phyloP scores from a whole-genome alignment of 139 green algal genomes.

The Tetradesmus lagerheimii region DNA sequence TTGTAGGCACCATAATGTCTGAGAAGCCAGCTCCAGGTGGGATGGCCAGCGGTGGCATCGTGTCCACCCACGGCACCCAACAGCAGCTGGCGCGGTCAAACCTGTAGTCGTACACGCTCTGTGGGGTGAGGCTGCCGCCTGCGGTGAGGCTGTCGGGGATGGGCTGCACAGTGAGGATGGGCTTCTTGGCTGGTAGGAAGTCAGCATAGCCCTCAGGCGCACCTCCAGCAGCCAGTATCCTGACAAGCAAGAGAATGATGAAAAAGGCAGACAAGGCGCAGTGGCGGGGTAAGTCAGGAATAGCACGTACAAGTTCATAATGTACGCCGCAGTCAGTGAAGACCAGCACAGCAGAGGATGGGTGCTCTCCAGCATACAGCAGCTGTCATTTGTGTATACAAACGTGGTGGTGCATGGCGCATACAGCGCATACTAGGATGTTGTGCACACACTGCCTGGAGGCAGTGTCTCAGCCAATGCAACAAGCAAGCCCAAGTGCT shows the following conservation, averaged over 20 bases:
- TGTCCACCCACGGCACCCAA: conserved; percentile 71
- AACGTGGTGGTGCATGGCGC: too few species aligned
- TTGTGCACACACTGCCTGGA: not conserved
- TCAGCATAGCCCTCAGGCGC: conserved; percentile 37
- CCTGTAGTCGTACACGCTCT: conserved; percentile 71
- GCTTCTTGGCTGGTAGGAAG: conserved; percentile 31
- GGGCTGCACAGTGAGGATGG: conserved; percentile 3
- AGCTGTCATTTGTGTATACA: too few species aligned
- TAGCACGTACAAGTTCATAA: too few species aligned
- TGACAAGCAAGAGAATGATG: too few species aligned
- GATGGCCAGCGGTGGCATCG: conserved; percentile 62
- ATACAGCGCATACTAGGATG: too few species aligned
- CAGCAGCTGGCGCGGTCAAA: conserved; percentile 56
- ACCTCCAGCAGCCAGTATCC: conserved; percentile 37
- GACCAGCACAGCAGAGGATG: too few species aligned
- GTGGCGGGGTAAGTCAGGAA: too few species aligned
- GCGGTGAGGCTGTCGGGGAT: conserved; percentile 33
- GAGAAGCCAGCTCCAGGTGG: conserved; percentile 63
- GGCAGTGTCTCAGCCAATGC: too few species aligned
- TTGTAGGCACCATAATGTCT: conserved; percentile 84
- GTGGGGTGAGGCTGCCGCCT: not conserved
- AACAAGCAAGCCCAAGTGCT: too few species aligned
- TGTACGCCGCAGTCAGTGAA: too few species aligned
- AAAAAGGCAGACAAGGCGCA: too few species aligned
- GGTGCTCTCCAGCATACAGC: too few species aligned